Evolutionary conservation across 2,329 filamentous ascomycete species (phyloP).

Genomic region (Parastagonospora avenae): DNA sequence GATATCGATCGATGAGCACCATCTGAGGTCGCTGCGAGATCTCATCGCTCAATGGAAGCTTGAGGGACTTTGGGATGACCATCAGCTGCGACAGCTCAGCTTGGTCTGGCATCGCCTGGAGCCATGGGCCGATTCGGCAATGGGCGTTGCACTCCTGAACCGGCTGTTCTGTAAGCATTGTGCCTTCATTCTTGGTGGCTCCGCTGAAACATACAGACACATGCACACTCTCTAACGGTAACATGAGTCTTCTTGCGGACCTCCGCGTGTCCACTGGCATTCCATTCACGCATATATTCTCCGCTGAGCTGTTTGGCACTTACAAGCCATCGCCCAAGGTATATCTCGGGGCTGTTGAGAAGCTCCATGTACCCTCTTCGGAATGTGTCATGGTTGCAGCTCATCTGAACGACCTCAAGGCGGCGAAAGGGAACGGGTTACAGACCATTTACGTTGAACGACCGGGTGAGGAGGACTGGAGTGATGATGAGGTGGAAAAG

Average conservation of each 20-base stretch:
- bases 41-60: constrained; percentile 64
- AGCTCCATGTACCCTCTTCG: constrained; percentile 60
- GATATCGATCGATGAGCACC: constrained; percentile 75
- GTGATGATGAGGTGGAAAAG: constrained; percentile 56
- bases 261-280: constrained; percentile 64
- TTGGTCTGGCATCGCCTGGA: constrained; percentile 73
- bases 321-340: constrained; percentile 75
- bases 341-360: constrained; percentile 70
- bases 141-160: constrained; percentile 63
- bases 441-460: constrained; percentile 77
- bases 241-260: constrained; percentile 68
- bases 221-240: constrained; percentile 76
- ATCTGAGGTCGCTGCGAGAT: constrained; percentile 64
- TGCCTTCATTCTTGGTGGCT: not conserved
- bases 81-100: constrained; percentile 51
- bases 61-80: constrained; percentile 60
- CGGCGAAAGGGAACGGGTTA: constrained; percentile 67
- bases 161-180: constrained; percentile 51
- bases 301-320: constrained; percentile 70
- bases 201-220: constrained; percentile 48
- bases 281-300: constrained; percentile 67
- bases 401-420: constrained; percentile 71
- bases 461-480: constrained; percentile 67
- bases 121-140: constrained; percentile 69
- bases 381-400: constrained; percentile 80